These are phyloP conservation scores for Diutina ranongensis DNA, from an alignment of 1,139 yeast species.

Conservation along the genomic window DNA sequence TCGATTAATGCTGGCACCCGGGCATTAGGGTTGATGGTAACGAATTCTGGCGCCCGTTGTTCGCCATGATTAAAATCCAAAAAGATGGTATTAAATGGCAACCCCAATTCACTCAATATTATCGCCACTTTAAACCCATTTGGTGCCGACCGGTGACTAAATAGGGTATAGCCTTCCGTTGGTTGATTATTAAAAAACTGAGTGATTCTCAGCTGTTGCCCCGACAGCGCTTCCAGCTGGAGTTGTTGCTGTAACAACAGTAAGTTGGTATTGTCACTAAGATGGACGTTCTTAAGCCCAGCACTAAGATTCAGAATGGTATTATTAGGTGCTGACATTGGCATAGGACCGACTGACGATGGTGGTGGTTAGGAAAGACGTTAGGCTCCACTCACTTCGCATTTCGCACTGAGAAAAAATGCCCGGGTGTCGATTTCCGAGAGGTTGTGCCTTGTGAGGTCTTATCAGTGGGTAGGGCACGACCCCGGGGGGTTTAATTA, in stretches of 20 bases:
- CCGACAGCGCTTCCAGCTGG: slow-evolving; percentile 26
- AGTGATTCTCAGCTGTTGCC: slow-evolving; percentile 47
- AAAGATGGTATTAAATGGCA: slow-evolving; percentile 72
- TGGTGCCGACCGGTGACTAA: slow-evolving; percentile 89
- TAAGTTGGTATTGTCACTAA: slow-evolving; percentile 28
- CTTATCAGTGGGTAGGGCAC: not conserved
- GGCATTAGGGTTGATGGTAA: slow-evolving; percentile 86
- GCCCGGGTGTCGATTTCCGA: not conserved
- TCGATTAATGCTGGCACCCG: slow-evolving; percentile 91
- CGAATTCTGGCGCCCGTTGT: slow-evolving; percentile 88
- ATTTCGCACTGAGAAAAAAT: not conserved
- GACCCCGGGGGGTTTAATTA: too few relatives aligned
- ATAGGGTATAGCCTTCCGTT: slow-evolving; percentile 72
- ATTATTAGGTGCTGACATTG: not conserved
- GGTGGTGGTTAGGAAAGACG: not conserved
- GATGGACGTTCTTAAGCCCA: slow-evolving; percentile 35
- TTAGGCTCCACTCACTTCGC: too few relatives aligned
- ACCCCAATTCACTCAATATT: slow-evolving; percentile 70
- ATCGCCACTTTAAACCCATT: slow-evolving; percentile 96
- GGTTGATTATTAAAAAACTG: slow-evolving; percentile 73
- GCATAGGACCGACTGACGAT: too few relatives aligned
- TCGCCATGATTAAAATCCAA: slow-evolving; percentile 84
- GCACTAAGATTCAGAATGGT: slow-evolving; percentile 38
- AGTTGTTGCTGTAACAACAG: slow-evolving; percentile 31
- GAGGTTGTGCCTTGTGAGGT: not conserved